Base-by-base conservation (phyloP, 139 green algal genomes). In the Yamagishiella unicocca region DNA sequence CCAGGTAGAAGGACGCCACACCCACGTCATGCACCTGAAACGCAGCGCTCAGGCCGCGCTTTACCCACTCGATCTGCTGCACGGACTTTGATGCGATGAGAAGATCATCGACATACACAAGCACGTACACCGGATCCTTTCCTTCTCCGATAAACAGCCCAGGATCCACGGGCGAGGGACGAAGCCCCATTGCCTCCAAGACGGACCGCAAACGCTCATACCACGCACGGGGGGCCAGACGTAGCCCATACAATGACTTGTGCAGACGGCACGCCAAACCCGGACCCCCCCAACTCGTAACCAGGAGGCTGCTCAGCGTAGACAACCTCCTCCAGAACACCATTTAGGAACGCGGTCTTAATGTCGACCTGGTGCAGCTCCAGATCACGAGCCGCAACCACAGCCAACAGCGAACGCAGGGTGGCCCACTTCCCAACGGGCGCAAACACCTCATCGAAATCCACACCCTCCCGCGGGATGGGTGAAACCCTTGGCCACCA, bases 341-440 rank as follows among this genome's bases (percentile, higher is more conserved):
- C 88, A 37, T 96, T 89, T 14, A 95, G 83, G 71, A 94, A 95
- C 3, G 93, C 93, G 4, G 93, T 95, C 37, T 89, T 89, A 17
- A 94, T 87, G 73, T 95, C 91, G 4, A 95, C 19, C 6, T 94
- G 89, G 14, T 90, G 78, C 7, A 94, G 37, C 31, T 94, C 88
- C 58, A 94, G 31, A 53, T 90, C 85, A 9, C 89, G 8, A 4
- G 42, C 79, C 10, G 91, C 89, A 22, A 64, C 85, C 2, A 87
- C 33, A 2, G 90, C 54, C n/a, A 93, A 38, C 25, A 89, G 35
- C 7, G 81, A 4, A 27, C 90, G 71, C 31, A 94, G 61, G 0
- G 70, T 89, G 64, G 37, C 53, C 25, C 61, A 67, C 54, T 80
- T 88, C 53, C 58, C 71, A 4, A 74, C 67, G 5, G 82, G 87